Evolutionary conservation across 140 eudicot genomes (phyloP).

Genomic region (Cichorium intybus): DNA sequence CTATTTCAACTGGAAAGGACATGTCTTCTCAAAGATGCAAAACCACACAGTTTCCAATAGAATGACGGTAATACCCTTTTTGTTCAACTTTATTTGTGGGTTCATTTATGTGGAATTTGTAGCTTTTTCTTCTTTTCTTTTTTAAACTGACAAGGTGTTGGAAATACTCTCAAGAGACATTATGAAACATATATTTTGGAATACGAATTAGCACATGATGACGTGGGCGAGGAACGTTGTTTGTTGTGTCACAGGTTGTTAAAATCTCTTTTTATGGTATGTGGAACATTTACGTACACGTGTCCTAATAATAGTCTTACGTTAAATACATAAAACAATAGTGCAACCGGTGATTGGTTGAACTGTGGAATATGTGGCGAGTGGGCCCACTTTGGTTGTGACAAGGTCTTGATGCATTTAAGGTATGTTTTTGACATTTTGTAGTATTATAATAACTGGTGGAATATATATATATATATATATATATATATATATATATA

Average conservation of each 20-base stretch:
- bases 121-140: neutral
- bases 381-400: conserved; percentile 99
- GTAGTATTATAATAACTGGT: too few relatives aligned
- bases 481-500: too few relatives aligned
- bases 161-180: conserved; percentile 95
- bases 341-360: conserved; percentile 99
- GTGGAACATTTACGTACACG: neutral
- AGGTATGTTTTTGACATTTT: conserved; percentile 61
- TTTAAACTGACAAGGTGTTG: conserved; percentile 82
- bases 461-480: too few relatives aligned
- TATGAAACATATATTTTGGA: conserved; percentile 95
- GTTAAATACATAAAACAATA: conserved; percentile 50
- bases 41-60: conserved; percentile 92
- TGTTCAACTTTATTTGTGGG: too few relatives aligned
- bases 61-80: conserved; percentile 74
- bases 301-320: conserved; percentile 33
- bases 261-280: neutral
- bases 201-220: conserved; percentile 96
- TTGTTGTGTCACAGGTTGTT: conserved; percentile 87
- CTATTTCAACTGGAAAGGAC: conserved; percentile 99
- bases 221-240: conserved; percentile 97
- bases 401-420: conserved; percentile 92
- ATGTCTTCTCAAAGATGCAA: conserved; percentile 97
- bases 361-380: conserved; percentile 97
- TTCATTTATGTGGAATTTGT: neutral